A percentile compares a stretch with the other conserved stretches of the same genome.
phyloP scores from a whole-genome alignment of 176 grass and related monocot species.

The Triticum urartu region DNA sequence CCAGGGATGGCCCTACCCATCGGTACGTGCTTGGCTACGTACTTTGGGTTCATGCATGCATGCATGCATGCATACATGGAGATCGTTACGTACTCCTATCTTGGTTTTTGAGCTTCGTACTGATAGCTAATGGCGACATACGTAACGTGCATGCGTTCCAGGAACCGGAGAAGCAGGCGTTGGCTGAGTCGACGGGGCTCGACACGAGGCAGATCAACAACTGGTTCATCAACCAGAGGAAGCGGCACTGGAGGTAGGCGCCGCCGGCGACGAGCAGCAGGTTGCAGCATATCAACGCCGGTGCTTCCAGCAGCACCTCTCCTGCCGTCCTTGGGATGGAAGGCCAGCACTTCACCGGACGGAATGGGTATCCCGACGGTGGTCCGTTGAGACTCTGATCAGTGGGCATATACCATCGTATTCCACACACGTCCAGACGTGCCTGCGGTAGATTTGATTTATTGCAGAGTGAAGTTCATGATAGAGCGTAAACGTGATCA shows the following conservation, averaged over 20 bases:
- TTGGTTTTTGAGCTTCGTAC: not conserved
- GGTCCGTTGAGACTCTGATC: not conserved
- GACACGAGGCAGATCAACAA: constrained; percentile 82
- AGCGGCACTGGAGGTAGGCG: constrained; percentile 73
- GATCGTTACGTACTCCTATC: not conserved
- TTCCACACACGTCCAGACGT: too few relatives aligned
- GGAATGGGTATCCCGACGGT: constrained; percentile 11
- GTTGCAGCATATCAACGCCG: not conserved
- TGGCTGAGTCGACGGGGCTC: constrained; percentile 69
- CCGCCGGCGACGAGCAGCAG: not conserved
- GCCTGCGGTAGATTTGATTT: too few relatives aligned
- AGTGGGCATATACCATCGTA: too few relatives aligned
- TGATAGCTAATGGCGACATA: not conserved
- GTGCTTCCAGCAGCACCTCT: constrained; percentile 37
- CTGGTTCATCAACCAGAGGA: constrained; percentile 95
- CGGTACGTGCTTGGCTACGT: constrained; percentile 33
- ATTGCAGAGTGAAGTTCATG: too few relatives aligned
- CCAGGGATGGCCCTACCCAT: constrained; percentile 78
- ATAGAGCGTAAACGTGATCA: too few relatives aligned
- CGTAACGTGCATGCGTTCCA: not conserved
- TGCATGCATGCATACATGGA: not conserved
- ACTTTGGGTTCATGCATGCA: not conserved
- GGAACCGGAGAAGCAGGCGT: constrained; percentile 61
- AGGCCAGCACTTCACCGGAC: constrained; percentile 46
- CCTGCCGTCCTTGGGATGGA: constrained; percentile 27